Base-by-base conservation (phyloP, 2,329 filamentous ascomycete species). In the Phialocephala subalpina region DNA sequence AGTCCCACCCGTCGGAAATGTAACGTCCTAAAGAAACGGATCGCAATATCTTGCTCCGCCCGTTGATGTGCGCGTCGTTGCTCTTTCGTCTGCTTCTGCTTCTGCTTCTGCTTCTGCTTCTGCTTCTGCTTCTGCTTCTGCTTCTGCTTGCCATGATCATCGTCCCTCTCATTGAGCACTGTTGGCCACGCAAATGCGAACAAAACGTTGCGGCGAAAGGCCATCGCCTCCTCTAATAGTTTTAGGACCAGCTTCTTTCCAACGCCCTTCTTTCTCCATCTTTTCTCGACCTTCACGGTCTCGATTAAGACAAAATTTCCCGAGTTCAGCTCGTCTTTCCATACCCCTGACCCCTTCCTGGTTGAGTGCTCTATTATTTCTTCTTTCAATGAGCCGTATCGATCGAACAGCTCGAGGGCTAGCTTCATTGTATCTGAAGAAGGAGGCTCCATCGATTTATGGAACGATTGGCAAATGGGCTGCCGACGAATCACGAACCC, bases 261-360 rank as follows among this genome's bases (percentile, higher is more conserved):
- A 25, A 52, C 22, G 18, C 45, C 45, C 18, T 25, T 8, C 22
- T n/a, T 52, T 25, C 22, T 6, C 45, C 45, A 52, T n/a, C n/a
- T n/a, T n/a, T 52, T 25, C 7, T 20, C 18, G 8, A 52, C 45
- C 7, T 52, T 52, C 8, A 52, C 45, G 45, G 7, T 52, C 18
- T 20, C 45, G 18, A 52, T 52, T 25, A 52, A n/a, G 45, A 52
- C 45, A n/a, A 52, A 9, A 52, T 52, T 52, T 7, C 45, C 45
- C 7, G 7, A 8, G 18, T 52, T 18, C 22, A 52, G 8, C 22
- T 52, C 45, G 6, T 52, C 45, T 9, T 25, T 25, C 45, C 18
- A 52, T 18, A 8, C 7, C 18, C 45, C 45, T 9, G 45, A 9
- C 6, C 45, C 45, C n/a, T 52, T 52, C 18, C 45, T 52, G 22